These are phyloP conservation scores for Dothistroma septosporum DNA, from an alignment of 2,329 filamentous ascomycete species.

Conservation along the genomic window DNA sequence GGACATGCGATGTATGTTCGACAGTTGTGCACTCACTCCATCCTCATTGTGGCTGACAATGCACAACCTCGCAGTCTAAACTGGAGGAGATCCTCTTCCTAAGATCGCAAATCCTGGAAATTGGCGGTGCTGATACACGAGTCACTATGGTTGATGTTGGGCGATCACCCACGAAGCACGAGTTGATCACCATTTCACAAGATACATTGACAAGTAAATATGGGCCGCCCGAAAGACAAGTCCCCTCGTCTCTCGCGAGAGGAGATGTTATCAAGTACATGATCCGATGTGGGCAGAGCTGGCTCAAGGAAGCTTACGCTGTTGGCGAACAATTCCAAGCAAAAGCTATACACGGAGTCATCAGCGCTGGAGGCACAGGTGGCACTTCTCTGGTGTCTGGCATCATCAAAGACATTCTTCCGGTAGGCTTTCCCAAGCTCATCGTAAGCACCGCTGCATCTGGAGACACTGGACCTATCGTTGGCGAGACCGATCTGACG, in stretches of 20 bases:
- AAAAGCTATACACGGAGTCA: constrained; percentile 43
- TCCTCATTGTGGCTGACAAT: too few species aligned
- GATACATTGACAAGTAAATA: constrained; percentile 40
- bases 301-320: constrained; percentile 38
- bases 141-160: constrained; percentile 57
- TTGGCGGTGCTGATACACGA: constrained; percentile 25
- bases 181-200: constrained; percentile 48
- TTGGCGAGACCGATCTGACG: constrained; percentile 64
- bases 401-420: constrained; percentile 58
- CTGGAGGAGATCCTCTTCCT: constrained; percentile 56
- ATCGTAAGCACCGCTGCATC: constrained; percentile 67
- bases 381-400: constrained; percentile 57
- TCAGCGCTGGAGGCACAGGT: constrained; percentile 60
- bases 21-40: too few species aligned
- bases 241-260: constrained; percentile 43
- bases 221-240: constrained; percentile 24
- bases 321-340: constrained; percentile 16
- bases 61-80: constrained; percentile 46
- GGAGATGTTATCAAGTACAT: constrained; percentile 57
- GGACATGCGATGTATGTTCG: constrained; percentile 53
- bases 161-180: constrained; percentile 40
- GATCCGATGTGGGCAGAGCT: constrained; percentile 44
- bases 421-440: constrained; percentile 65
- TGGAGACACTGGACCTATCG: constrained; percentile 60
- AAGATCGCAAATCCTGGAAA: constrained; percentile 43